These are phyloP conservation scores for Hypoxylon sp. DNA, from an alignment of 2,329 filamentous ascomycete species.

Conservation along the genomic window DNA sequence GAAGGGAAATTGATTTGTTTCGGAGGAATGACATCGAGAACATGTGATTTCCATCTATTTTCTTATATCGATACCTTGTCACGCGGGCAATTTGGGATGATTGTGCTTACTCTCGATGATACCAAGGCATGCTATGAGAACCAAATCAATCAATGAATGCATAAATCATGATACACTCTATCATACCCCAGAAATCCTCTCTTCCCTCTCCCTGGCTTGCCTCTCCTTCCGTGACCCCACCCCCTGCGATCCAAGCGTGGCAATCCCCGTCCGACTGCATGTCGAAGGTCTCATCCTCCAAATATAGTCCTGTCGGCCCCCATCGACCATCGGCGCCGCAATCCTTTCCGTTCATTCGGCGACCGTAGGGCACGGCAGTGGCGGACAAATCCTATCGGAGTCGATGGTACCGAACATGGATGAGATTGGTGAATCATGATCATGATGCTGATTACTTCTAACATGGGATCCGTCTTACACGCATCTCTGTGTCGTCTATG, in stretches of 20 bases:
- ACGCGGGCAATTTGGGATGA: slow-evolving; percentile 42
- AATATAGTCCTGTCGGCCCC: slow-evolving; percentile 40
- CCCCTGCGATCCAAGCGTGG: slow-evolving; percentile 29
- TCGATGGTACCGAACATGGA: slow-evolving; percentile 23
- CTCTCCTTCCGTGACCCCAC: slow-evolving; percentile 31
- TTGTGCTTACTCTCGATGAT: slow-evolving; percentile 45
- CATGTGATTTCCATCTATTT: slow-evolving; percentile 44
- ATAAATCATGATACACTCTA: slow-evolving; percentile 37
- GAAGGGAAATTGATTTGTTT: slow-evolving; percentile 44
- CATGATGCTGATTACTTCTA: slow-evolving; percentile 34
- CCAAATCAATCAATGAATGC: slow-evolving; percentile 43
- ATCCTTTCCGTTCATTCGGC: slow-evolving; percentile 33
- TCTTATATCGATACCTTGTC: slow-evolving; percentile 44
- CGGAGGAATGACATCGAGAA: slow-evolving; percentile 32
- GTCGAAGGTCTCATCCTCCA: slow-evolving; percentile 31
- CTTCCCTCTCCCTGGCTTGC: slow-evolving; percentile 3
- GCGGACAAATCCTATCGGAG: slow-evolving; percentile 32
- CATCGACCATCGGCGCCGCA: slow-evolving; percentile 39
- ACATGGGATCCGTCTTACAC: slow-evolving; percentile 36
- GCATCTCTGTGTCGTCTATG: slow-evolving; percentile 33
- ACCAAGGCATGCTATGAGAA: slow-evolving; percentile 43
- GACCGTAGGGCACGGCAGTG: slow-evolving; percentile 32
- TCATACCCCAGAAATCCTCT: slow-evolving; percentile 31
- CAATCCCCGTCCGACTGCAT: slow-evolving; percentile 37
- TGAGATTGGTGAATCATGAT: slow-evolving; percentile 32